Base-by-base conservation (phyloP, 2,329 filamentous ascomycete genomes). In the Fusarium sp. region DNA sequence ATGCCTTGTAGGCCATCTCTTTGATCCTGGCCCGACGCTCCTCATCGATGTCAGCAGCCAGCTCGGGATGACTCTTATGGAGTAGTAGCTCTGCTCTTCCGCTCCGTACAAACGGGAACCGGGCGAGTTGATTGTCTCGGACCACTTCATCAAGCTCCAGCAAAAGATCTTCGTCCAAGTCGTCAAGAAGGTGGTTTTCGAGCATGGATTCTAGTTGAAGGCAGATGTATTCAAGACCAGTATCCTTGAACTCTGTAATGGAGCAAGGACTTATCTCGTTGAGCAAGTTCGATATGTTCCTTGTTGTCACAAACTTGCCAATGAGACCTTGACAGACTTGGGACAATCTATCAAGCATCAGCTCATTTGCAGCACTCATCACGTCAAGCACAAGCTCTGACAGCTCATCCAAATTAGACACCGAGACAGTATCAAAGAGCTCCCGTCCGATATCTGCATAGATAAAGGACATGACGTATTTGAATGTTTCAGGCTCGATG, bases 311-410 rank as follows among this genome's bases (percentile, higher is more conserved):
- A 82, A 96, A 97, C 55, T 89, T 90, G 39, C 95, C 95, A 66
- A 98, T 89, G 28, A 95, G 84, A 65, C 89, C 91, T 80, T 99
- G 96, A 80, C 96, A 98, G 33, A 97, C 91, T 79, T 97, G 93
- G 10, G 94, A 94, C 10, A 99, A 84, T 12, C 95, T 89, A 79
- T 98, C 95, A 51, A 99, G 88, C 95, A 99, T 98, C 64, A 99
- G 85, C 81, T 99, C 95, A 79, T 99, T 96, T 18, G 95, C 94
- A 58, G 94, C 92, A 62, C 91, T 91, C 88, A 98, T 92, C 48
- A 98, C 93, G 75, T 97, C 95, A 83, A 98, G 88, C 14, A 98
- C 88, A n/a, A 96, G 85, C 75, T 98, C 95, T 9, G 95, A 90
- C 71, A 97, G 95, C 50, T 95, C 92, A 73, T 98, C 95, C 11